phyloP scores from a whole-genome alignment of 2,329 filamentous ascomycete species.

The Ceratocystis cubensis region DNA sequence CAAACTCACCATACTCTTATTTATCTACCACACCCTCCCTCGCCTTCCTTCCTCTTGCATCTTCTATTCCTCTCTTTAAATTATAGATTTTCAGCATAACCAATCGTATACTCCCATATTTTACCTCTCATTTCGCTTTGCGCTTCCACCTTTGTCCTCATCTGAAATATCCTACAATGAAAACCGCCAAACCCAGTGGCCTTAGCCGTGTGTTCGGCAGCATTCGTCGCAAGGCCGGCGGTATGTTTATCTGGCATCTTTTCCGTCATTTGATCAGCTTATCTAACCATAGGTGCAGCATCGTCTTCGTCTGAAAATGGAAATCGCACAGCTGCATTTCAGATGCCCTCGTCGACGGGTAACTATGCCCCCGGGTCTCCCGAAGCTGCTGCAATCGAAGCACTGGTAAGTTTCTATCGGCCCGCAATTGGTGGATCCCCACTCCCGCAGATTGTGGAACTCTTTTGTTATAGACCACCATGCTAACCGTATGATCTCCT shows the following conservation, averaged over 20 bases:
- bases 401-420: constrained; percentile 11
- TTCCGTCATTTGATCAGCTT: neutral
- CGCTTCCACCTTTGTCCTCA: neutral
- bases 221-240: constrained; percentile 16
- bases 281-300: neutral
- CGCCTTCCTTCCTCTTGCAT: neutral
- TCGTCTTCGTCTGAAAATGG: constrained; percentile 1
- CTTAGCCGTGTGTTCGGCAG: constrained; percentile 17
- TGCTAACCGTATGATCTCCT: neutral
- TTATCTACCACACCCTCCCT: neutral
- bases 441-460: neutral
- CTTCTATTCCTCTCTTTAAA: neutral
- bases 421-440: neutral
- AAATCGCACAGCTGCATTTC: neutral
- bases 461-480: neutral
- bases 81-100: neutral
- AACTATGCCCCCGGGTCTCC: constrained; percentile 16
- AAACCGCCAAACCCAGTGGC: constrained; percentile 17
- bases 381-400: constrained; percentile 18
- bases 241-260: neutral
- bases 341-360: constrained; percentile 4
- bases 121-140: too few species aligned
- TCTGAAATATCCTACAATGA: neutral
- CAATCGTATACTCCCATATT: neutral
- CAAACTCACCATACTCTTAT: neutral